Evolutionary conservation across 768 basidiomycete species (phyloP), one percentile per base, ranked within the genome.

Genomic region (Dentipellis sp.): DNA sequence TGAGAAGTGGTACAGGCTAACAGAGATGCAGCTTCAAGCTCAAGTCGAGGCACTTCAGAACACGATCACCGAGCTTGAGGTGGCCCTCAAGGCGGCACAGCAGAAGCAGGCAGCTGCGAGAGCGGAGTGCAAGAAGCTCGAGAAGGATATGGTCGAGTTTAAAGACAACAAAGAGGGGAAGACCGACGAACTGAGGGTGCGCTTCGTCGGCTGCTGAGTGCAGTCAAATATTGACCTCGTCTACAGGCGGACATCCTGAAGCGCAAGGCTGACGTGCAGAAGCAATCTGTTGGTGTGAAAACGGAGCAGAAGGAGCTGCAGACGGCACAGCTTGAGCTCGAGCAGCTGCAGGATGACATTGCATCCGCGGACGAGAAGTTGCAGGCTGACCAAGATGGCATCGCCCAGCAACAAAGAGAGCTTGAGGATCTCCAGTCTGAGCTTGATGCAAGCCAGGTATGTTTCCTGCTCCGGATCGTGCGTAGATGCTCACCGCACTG

Each of bases 91-190:
- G 58, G 71, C 72, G 0, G 84, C 91, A 5, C 82, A 84, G 66
- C 76, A 84, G 54, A 91, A 91, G 65, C 90, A 95, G 68, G 81
- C 80, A 65, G 76, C 71, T 7, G 91, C 92, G 0, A 74, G 84
- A 50, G 83, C 76, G 0, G 94, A 97, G 57, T 80, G 82, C 67
- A 84, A 84, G 72, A 90, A 86, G 64, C 82, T 98, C 21, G 92
- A 98, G 71, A 86, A 86, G 64, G 97, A 99, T 67, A 98, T 99
- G 93, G 82, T 82, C 54, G 97, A 98, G 74, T 97, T 99, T 77
- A 94, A 97, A 75, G 88, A 94, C 71, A 94, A 99, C 74, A 97
- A 97, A 68, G 97, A 97, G 52, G 92, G 93, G 49, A 98, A 98
- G 72, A 88, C 91, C 54, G 88, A 86, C 16, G 89, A 98, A 67